Percentiles rank a stretch among this genome's conserved stretches.
Evolutionary conservation across 352 stramenopile genomes (phyloP).

Genomic region (Blastocystis sp.): DNA sequence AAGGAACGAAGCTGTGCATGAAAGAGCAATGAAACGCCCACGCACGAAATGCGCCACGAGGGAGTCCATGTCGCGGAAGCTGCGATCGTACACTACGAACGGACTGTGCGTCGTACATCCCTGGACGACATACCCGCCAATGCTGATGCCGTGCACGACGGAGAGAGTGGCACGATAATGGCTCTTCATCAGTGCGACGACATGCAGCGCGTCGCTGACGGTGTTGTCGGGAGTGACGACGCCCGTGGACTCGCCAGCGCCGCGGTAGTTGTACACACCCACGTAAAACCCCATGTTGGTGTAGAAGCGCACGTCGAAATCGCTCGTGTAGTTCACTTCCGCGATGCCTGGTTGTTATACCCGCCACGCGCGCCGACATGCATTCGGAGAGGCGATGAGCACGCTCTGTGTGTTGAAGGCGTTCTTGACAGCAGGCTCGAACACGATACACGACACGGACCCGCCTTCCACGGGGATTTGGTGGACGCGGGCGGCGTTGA

Average conservation of each 20-base stretch:
- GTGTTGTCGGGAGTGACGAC: slow-evolving; percentile 37
- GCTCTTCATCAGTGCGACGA: background rate
- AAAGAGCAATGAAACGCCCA: background rate
- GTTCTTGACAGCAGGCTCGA: background rate
- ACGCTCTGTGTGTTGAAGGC: background rate
- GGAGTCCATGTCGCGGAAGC: slow-evolving; percentile 29
- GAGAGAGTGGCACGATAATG: background rate
- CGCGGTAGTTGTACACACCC: slow-evolving; percentile 44
- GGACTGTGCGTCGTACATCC: background rate
- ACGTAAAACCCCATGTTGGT: slow-evolving; percentile 31
- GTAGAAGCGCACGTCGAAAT: slow-evolving; percentile 22
- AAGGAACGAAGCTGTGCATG: background rate
- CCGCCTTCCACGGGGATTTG: background rate
- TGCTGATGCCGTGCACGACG: slow-evolving; percentile 19
- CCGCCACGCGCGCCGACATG: background rate
- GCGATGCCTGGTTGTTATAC: background rate
- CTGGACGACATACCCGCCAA: slow-evolving; percentile 31
- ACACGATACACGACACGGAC: slow-evolving; percentile 1
- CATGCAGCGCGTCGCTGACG: slow-evolving; percentile 10
- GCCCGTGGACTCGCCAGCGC: background rate
- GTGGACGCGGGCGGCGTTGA: background rate
- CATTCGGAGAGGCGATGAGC: slow-evolving; percentile 35
- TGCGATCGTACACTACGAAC: slow-evolving; percentile 34
- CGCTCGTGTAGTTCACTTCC: slow-evolving; percentile 11
- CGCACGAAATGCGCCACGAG: slow-evolving; percentile 23